These are phyloP conservation scores for Cubamyces sp. DNA, from an alignment of 768 basidiomycete species.

Conservation along the genomic window DNA sequence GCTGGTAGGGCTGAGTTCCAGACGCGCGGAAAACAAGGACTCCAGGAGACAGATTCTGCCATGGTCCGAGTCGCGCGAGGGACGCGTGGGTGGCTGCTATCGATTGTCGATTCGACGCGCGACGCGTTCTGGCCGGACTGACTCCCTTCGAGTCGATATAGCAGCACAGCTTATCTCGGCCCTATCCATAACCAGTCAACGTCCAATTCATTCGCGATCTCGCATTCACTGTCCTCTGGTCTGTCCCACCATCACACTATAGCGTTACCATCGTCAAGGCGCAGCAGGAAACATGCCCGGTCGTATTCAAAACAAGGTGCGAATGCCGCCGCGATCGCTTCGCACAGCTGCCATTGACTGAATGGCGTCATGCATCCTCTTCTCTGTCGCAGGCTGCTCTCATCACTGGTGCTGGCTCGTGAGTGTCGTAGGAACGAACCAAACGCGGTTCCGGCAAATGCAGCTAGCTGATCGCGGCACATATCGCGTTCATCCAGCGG, in stretches of 20 bases:
- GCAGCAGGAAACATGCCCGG: constrained; percentile 35
- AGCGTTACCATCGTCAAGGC: background rate
- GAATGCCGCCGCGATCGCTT: background rate
- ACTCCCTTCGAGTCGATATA: background rate
- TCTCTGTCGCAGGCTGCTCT: constrained; percentile 35
- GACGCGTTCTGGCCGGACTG: background rate
- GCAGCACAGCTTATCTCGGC: background rate
- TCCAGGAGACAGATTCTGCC: too few relatives aligned
- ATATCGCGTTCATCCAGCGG: constrained; percentile 56
- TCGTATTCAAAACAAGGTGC: constrained; percentile 40
- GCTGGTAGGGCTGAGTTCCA: too few relatives aligned
- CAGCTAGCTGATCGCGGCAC: background rate
- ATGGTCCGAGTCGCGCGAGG: too few relatives aligned
- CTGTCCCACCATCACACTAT: background rate
- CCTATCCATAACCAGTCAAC: background rate
- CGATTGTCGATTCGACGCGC: background rate
- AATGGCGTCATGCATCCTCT: constrained; percentile 1
- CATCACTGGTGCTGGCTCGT: constrained; percentile 60
- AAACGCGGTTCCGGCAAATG: background rate
- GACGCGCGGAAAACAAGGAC: too few relatives aligned
- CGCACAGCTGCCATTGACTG: background rate
- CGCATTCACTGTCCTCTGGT: background rate
- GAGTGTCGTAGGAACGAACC: constrained; percentile 28
- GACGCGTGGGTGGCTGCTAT: background rate
- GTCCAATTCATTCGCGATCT: background rate